Evolutionary conservation across 805 yeast species (phyloP).

Genomic region (Ogataea trehalophila): DNA sequence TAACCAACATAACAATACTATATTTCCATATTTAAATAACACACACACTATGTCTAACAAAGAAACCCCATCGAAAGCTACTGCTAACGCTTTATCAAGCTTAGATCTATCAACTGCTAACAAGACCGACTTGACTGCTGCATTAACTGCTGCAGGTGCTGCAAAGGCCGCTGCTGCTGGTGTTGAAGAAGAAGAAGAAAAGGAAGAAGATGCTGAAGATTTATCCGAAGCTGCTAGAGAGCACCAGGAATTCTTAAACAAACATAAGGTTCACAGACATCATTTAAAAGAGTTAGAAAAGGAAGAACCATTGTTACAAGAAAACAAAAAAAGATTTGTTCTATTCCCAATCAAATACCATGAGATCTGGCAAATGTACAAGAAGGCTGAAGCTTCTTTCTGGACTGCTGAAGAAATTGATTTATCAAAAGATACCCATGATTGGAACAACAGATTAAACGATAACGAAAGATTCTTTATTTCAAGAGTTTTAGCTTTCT

Average conservation of each 20-base stretch:
- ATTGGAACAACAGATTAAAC: conserved; percentile 87
- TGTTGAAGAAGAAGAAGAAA: conserved; percentile 7
- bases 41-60: conserved; percentile 40
- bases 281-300: conserved; percentile 68
- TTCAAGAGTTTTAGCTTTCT: conserved; percentile 92
- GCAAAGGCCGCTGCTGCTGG: conserved; percentile 25
- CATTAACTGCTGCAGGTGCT: conserved; percentile 38
- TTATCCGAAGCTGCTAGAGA: conserved; percentile 24
- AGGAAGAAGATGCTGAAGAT: not conserved
- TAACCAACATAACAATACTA: no score
- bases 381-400: conserved; percentile 98
- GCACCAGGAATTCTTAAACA: conserved; percentile 53
- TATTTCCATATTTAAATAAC: not conserved
- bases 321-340: conserved; percentile 85
- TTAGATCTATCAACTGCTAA: conserved; percentile 42
- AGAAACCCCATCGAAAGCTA: conserved; percentile 68
- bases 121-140: conserved; percentile 37
- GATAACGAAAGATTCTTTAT: conserved; percentile 91
- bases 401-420: conserved; percentile 99
- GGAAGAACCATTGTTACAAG: conserved; percentile 83
- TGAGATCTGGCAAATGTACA: conserved; percentile 98
- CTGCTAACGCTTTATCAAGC: conserved; percentile 52
- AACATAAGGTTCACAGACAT: conserved; percentile 70
- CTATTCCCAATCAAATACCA: conserved; percentile 94
- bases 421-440: conserved; percentile 82